Base-by-base conservation (phyloP, 164 flowering plant species). In the Berberis thunbergii region DNA sequence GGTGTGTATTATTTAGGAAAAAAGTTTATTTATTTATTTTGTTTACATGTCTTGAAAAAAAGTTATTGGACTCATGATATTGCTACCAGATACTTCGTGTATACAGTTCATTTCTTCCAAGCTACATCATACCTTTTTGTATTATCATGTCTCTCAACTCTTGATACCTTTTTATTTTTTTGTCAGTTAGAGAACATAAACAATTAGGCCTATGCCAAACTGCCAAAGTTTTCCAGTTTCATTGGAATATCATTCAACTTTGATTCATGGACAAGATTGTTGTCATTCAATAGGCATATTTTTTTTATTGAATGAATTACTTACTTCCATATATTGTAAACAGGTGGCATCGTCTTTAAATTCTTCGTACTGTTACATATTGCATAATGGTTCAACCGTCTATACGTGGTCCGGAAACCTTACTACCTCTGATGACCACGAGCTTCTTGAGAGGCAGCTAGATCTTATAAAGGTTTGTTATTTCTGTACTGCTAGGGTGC, bases 311-410 rank as follows among this genome's bases (percentile, higher is more conserved):
- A 11, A 48, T 1, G 7, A 7, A 2, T 48, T 11, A 26, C 26
- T 26, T 26, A 26, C 26, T 26, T 26, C 26, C 26, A 26, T 60
- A 60, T 64, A 41, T 63, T 70, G 62, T 48, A 42, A 64, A 67
- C 87, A 95, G 99, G 96, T 79, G 72, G 86, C 97, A 4, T 80
- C 94, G 60, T 87, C 97, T 58, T 77, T 95, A 72, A 95, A 95
- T 74, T 95, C 99, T 60, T 84, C 92, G 44, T 87, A 95, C 72
- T 89, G 97, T 72, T 89, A 87, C 82, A 95, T 95, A 63, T 67
- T 95, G 63, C 89, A 83, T 61, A 82, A 75, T 69, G 94, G 84
- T 13, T 79, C 96, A 61, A 60, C 85, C 60, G 79, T 91, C 60
- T 91, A 85, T 66, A 85, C 89, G 6, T 95, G 99, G 99, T 79